phyloP scores from a whole-genome alignment of 1,284 basidiomycete genomes.

The Papiliotrema flavescens region DNA sequence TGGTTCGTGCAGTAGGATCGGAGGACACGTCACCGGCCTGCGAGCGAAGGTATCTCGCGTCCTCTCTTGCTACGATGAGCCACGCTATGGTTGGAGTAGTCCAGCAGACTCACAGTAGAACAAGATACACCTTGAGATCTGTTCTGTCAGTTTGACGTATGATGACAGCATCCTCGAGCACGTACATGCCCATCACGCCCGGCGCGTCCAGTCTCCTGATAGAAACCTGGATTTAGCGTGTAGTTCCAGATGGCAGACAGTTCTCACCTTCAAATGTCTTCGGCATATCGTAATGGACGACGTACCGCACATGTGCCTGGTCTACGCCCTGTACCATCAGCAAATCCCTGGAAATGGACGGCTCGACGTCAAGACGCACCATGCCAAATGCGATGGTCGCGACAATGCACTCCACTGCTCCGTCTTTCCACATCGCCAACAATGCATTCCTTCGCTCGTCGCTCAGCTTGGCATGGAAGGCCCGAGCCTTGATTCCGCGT shows the following conservation, averaged over 20 bases:
- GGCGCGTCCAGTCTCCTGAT: constrained; percentile 83
- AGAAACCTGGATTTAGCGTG: constrained; percentile 60
- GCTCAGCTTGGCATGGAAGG: constrained; percentile 69
- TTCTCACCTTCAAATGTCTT: constrained; percentile 73
- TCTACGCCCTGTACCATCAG: constrained; percentile 63
- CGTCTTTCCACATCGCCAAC: constrained; percentile 58
- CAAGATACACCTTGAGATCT: constrained; percentile 74
- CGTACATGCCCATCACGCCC: constrained; percentile 75
- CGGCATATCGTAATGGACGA: constrained; percentile 61
- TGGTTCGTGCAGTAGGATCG: too few relatives aligned
- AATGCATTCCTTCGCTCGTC: constrained; percentile 52
- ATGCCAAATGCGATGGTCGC: constrained; percentile 79
- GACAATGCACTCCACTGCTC: constrained; percentile 51
- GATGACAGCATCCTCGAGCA: too few relatives aligned
- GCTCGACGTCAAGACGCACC: constrained; percentile 26
- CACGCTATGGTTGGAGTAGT: constrained; percentile 34
- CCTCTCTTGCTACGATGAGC: constrained; percentile 16
- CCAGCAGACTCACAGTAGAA: constrained; percentile 64
- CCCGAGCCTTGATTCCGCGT: constrained; percentile 63
- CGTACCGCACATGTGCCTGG: constrained; percentile 71
- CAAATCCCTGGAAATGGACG: too few relatives aligned
- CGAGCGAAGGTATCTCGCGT: not conserved
- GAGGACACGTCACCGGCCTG: too few relatives aligned
- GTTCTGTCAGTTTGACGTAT: not conserved
- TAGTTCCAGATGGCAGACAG: not conserved